Conservation (phyloP, 306 rosid genomes). For the Ormosia emarginata region DNA sequence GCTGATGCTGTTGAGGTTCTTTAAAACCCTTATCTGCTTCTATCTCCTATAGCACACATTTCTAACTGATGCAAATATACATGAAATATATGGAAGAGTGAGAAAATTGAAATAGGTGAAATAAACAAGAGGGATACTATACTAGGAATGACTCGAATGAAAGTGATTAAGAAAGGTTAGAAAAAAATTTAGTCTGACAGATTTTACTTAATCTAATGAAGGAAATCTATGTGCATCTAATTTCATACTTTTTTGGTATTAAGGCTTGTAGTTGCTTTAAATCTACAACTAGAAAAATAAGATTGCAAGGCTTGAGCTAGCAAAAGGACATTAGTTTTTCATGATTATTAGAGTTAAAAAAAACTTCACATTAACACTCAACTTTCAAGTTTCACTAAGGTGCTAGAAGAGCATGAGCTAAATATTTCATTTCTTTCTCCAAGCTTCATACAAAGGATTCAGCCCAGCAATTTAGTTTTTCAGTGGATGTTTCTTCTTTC, state of each 20-base stretch:
- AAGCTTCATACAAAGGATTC: not conserved
- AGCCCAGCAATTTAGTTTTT: not conserved
- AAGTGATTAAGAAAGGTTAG: not conserved
- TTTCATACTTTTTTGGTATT: not conserved
- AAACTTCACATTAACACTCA: not conserved
- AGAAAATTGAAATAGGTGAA: not conserved
- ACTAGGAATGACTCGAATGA: not conserved
- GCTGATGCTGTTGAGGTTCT: conserved; percentile 90
- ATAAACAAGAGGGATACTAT: not conserved
- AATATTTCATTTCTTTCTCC: not conserved
- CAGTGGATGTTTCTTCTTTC: not conserved
- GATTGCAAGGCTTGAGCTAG: not conserved
- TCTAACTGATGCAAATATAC: not conserved
- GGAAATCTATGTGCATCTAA: not conserved
- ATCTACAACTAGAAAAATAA: not conserved
- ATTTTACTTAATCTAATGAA: not conserved
- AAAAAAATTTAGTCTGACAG: not conserved
- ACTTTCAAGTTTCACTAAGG: not conserved
- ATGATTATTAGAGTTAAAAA: not conserved
- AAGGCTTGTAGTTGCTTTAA: not conserved
- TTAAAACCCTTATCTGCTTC: conserved; percentile 12
- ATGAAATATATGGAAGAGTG: not conserved
- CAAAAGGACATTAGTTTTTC: not conserved
- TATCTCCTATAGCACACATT: conserved; percentile 5
- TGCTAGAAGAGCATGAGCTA: not conserved